A percentile compares a stretch with the other conserved stretches of the same genome.
These are phyloP conservation scores for Magnolia sinica DNA, from an alignment of 164 flowering plant species.

Conservation along the genomic window DNA sequence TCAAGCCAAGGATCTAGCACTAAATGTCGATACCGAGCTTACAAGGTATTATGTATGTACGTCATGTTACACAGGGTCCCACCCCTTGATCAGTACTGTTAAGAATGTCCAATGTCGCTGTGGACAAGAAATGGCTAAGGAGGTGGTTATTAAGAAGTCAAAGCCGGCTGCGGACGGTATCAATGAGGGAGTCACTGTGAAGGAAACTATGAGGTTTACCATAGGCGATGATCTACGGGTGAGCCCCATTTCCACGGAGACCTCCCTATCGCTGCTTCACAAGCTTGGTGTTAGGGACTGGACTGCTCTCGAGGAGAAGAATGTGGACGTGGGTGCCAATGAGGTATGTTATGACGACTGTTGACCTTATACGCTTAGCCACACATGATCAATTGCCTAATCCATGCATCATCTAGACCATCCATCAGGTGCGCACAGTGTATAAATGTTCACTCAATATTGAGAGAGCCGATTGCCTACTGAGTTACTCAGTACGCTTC, in stretches of 20 bases:
- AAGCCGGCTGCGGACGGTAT: not conserved
- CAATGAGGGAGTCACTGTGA: not conserved
- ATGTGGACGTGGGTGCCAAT: not conserved
- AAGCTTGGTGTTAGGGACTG: not conserved
- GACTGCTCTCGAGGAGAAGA: not conserved
- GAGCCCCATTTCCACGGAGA: not conserved
- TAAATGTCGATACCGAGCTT: not conserved
- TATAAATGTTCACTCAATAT: no score
- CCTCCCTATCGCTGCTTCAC: not conserved
- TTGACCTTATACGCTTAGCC: no score
- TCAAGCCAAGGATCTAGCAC: conserved; percentile 2
- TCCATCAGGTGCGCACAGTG: no score
- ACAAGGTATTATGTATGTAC: not conserved
- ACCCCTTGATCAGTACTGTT: not conserved
- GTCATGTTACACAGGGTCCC: not conserved
- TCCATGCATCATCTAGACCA: no score
- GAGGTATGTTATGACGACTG: not conserved
- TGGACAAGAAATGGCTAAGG: not conserved
- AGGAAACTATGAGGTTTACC: not conserved
- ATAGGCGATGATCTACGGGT: not conserved
- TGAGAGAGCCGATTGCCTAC: no score
- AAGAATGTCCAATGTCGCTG: conserved; percentile 7
- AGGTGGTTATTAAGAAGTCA: not conserved
- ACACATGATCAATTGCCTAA: no score
- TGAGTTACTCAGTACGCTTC: no score